Evolutionary conservation across 768 basidiomycete species (phyloP), one percentile per base, ranked within the genome.

Genomic region (Pleurotus ostreatus): DNA sequence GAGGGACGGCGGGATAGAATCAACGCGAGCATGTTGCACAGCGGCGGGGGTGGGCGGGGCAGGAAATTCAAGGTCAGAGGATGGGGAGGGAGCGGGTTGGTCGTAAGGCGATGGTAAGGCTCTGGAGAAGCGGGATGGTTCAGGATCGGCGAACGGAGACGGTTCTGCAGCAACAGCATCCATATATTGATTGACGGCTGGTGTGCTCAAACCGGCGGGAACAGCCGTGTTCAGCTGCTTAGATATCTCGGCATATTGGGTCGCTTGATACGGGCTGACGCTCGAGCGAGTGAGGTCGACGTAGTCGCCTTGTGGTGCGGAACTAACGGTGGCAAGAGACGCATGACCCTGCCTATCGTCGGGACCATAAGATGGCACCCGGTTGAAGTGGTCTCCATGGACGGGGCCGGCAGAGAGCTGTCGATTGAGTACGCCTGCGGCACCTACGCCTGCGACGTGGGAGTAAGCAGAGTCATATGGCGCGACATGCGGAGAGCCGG

Each of bases 231-330:
- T 78, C 40, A 91, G 67, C 16, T 73, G 79, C 61, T 78, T 74
- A 4, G 85, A 81, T 55, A 89, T 89, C 62, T 86, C 88, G 16
- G 76, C 80, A 62, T 90, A 90, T 66, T 91, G 89, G 0, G 76
- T 78, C 40, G 85, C 88, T 64, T 91, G 89, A 77, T 78, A 88
- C 0, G 88, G 88, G 2, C 87, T 83, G 2, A 89, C 80, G 62
- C 87, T 88, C 15, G 84, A 83, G 44, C 89, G 78, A 64, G 70
- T 73, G 41, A 91, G 73, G 61, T 90, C 84, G 38, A 83, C 75
- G 55, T 90, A 89, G 58, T 84, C 79, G 9, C 72, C 63, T 11
- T 62, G 54, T 15, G 57, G 55, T 3, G 68, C 65, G 16, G 70
- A 63, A 16, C 22, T 46, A 26, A 60, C 47, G 22, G 58, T 43